Conservation (phyloP, 305 asterid genomes). For the Fraxinus nigra region DNA sequence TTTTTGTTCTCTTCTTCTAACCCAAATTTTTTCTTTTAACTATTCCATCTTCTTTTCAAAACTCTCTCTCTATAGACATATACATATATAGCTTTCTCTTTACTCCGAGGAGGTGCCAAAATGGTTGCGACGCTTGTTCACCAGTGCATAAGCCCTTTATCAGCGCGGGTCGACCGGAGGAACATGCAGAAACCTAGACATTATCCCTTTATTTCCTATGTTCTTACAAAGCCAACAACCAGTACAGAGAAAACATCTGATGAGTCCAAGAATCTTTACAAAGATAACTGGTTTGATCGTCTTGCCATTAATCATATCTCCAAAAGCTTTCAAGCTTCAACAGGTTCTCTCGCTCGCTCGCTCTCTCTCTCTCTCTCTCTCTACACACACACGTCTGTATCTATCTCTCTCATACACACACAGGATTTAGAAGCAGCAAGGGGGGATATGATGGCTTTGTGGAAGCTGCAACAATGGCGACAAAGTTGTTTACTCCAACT, state of each 20-base stretch:
- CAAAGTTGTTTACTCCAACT: conserved; percentile 37
- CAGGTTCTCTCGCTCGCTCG: conserved; percentile 44
- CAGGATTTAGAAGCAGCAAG: conserved; percentile 55
- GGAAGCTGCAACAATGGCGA: conserved; percentile 62
- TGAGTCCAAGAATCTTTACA: conserved; percentile 34
- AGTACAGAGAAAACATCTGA: background rate
- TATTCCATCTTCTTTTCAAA: background rate
- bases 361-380: background rate
- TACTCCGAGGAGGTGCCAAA: background rate
- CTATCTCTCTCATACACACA: background rate
- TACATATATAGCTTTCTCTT: conserved; percentile 6
- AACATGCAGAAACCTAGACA: conserved; percentile 31
- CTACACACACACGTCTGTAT: background rate
- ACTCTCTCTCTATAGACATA: background rate
- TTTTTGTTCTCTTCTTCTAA: conserved; percentile 20
- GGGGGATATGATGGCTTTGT: conserved; percentile 70
- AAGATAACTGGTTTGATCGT: conserved; percentile 68
- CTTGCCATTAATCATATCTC: conserved; percentile 80
- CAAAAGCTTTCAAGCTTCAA: conserved; percentile 52
- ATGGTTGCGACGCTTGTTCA: conserved; percentile 44
- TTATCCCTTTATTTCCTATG: conserved; percentile 22
- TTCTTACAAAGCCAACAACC: conserved; percentile 27
- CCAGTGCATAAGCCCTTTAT: conserved; percentile 21
- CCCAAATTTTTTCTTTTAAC: background rate
- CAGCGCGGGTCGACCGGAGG: conserved; percentile 26